Evolutionary conservation across 441 rosid species (phyloP), one percentile per base, ranked within the genome.

Genomic region (Eutrema salsugineum): DNA sequence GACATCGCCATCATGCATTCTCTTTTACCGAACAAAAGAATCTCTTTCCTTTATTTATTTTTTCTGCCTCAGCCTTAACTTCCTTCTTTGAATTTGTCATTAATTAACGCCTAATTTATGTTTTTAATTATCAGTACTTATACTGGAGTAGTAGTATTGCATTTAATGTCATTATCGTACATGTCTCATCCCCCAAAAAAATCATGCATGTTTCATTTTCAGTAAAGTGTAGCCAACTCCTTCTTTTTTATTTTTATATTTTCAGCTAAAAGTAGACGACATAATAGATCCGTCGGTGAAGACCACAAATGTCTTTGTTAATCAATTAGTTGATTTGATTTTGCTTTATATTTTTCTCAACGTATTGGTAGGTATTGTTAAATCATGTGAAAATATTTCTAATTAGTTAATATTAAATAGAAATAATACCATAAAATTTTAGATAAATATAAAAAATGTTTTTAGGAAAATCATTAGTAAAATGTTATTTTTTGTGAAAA

Each of bases 221-320:
- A 44, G 14, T 58, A 55, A 72, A 64, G 65, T 46, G 27, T 72
- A 64, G 24, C 49, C 15, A 33, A 24, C 39, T 32, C 61, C 16
- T 60, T 15, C 24, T 0, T 17, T 32, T 50, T 16, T 15, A 40
- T 54, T 19, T 8, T 10, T 12, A 5, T 12, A 7, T 32, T n/a
- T 15, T 12, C 10, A 14, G 61, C 8, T 42, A 11, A 71, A 73
- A 65, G 77, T 39, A 73, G 78, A 43, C 69, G 69, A 61, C 73
- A 11, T 1, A 68, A 61, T 61, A 49, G 46, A 67, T 61, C 57
- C 73, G 78, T 75, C 78, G 78, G 78, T 68, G 73, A 60, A 69
- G 57, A 61, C 47, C 57, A 16, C 38, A 40, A 8, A 33, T 59
- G 62, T 73, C 27, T 49, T 54, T 65, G 5, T 11, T 73, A 56